These are phyloP conservation scores for Termitomyces sp. DNA, from an alignment of 768 basidiomycete genomes.

Conservation along the genomic window DNA sequence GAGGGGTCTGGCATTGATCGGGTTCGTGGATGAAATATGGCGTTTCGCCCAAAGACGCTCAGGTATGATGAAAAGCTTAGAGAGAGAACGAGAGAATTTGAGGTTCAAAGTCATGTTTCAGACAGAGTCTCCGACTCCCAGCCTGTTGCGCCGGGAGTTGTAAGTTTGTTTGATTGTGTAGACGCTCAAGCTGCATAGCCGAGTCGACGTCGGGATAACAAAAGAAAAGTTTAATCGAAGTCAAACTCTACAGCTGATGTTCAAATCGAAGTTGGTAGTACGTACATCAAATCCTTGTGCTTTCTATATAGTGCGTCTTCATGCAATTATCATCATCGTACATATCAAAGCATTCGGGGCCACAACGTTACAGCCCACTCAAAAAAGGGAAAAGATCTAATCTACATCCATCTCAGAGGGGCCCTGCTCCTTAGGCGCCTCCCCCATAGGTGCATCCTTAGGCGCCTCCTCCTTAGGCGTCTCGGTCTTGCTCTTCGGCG, in stretches of 20 bases:
- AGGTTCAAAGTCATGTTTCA: too few species aligned
- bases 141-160: too few species aligned
- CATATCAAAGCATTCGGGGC: conserved; percentile 1
- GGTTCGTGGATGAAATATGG: too few species aligned
- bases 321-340: conserved; percentile 14
- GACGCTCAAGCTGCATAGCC: too few species aligned
- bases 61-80: too few species aligned
- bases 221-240: too few species aligned
- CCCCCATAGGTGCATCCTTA: conserved; percentile 20
- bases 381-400: conserved; percentile 32
- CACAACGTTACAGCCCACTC: not conserved
- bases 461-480: conserved; percentile 48
- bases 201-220: too few species aligned
- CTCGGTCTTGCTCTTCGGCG: conserved; percentile 64
- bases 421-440: conserved; percentile 21
- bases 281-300: conserved; percentile 12
- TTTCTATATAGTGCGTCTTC: conserved; percentile 17
- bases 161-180: too few species aligned
- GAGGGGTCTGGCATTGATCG: too few species aligned
- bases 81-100: too few species aligned
- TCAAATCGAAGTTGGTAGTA: not conserved
- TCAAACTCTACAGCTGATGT: not conserved
- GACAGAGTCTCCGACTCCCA: too few species aligned
- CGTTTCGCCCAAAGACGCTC: too few species aligned
- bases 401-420: conserved; percentile 85